phyloP scores from a whole-genome alignment of 805 yeast species.

The Starmerella bombicola region DNA sequence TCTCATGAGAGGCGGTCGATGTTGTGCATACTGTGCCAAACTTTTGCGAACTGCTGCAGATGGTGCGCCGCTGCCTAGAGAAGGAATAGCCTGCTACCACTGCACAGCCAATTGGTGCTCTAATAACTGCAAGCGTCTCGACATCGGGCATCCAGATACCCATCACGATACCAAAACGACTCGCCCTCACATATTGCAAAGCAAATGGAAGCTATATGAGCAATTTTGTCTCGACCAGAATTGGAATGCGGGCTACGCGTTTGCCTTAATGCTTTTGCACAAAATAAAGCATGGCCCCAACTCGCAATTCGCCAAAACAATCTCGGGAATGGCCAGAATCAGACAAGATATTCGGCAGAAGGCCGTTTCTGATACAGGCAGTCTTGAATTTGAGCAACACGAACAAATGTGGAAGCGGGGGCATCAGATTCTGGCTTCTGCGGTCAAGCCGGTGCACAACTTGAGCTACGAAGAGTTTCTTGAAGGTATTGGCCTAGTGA shows the following conservation, averaged over 20 bases:
- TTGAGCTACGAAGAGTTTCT: conserved; percentile 44
- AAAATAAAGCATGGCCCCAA: conserved; percentile 15
- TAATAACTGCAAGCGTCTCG: conserved; percentile 43
- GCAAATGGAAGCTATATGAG: conserved; percentile 43
- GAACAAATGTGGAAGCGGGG: conserved; percentile 46
- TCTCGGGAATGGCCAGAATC: conserved; percentile 53
- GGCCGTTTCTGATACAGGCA: conserved; percentile 34
- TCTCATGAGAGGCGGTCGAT: conserved; percentile 47
- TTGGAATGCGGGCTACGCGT: conserved; percentile 58
- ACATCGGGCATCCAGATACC: conserved; percentile 41
- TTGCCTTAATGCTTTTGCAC: conserved; percentile 44
- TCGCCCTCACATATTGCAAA: conserved; percentile 24
- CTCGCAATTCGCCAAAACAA: conserved; percentile 30
- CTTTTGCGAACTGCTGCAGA: conserved; percentile 30
- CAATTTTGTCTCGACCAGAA: conserved; percentile 50
- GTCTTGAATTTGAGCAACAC: conserved; percentile 32
- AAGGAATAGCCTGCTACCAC: conserved; percentile 37
- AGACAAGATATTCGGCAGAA: conserved; percentile 53
- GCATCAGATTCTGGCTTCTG: conserved; percentile 36
- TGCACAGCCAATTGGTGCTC: conserved; percentile 68
- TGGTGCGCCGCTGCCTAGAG: conserved; percentile 21
- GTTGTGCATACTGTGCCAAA: conserved; percentile 63
- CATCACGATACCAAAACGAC: conserved; percentile 41
- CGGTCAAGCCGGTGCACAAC: conserved; percentile 31
- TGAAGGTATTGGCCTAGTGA: conserved; percentile 55